These are phyloP conservation scores for Coemansia nantahalensis DNA, from an alignment of 192 early-diverging fungal species.

Conservation along the genomic window DNA sequence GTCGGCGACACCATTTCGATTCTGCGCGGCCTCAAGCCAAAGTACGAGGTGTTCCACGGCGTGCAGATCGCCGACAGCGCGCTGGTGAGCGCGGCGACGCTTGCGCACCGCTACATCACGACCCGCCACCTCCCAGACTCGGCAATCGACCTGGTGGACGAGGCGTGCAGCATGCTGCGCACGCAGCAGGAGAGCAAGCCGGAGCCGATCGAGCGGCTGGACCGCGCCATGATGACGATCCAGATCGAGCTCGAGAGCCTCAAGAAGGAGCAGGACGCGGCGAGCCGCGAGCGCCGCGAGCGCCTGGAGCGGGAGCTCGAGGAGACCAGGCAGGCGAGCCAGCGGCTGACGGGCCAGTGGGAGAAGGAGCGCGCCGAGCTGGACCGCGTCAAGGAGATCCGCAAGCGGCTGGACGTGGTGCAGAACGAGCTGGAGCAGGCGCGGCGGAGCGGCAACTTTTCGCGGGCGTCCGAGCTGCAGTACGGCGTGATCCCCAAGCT, in stretches of 20 bases:
- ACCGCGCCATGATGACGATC: constrained; percentile 70
- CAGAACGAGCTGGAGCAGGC: constrained; percentile 72
- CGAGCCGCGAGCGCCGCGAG: constrained; percentile 63
- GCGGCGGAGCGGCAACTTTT: constrained; percentile 71
- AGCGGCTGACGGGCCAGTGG: constrained; percentile 62
- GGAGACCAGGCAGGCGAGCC: constrained; percentile 59
- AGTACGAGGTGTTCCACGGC: constrained; percentile 77
- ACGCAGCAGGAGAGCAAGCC: constrained; percentile 79
- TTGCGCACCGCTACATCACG: constrained; percentile 73
- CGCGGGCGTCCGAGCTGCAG: constrained; percentile 69
- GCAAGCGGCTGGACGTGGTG: constrained; percentile 68
- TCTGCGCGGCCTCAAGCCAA: constrained; percentile 71
- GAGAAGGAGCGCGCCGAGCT: constrained; percentile 67
- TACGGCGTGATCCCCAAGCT: constrained; percentile 76
- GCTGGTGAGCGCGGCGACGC: constrained; percentile 66
- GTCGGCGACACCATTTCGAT: constrained; percentile 74
- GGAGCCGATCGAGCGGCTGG: constrained; percentile 70
- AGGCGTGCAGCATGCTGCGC: constrained; percentile 74
- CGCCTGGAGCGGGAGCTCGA: constrained; percentile 59
- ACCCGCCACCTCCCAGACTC: constrained; percentile 75
- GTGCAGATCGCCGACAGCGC: constrained; percentile 75
- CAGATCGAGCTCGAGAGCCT: constrained; percentile 79
- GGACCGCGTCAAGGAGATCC: constrained; percentile 64
- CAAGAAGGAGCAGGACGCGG: constrained; percentile 71
- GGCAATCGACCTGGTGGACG: constrained; percentile 79